phyloP scores from a whole-genome alignment of 495 filamentous ascomycete genomes.

The Aspergillus asperescens region DNA sequence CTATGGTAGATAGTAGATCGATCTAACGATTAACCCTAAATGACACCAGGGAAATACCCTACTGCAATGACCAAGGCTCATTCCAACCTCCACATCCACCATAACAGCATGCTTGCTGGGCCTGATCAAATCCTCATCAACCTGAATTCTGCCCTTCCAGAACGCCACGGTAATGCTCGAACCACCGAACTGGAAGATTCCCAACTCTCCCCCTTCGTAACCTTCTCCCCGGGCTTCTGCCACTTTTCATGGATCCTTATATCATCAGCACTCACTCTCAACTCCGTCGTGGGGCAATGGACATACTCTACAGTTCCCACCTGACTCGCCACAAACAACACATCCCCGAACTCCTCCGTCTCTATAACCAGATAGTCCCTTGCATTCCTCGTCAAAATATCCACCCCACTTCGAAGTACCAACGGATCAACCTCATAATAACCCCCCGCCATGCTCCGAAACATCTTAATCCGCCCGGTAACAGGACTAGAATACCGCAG shows the following conservation, averaged over 20 bases:
- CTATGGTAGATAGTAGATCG: too few relatives aligned
- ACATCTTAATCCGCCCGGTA: conserved; percentile 26
- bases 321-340: conserved; percentile 27
- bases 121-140: conserved; percentile 36
- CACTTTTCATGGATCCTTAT: conserved; percentile 25
- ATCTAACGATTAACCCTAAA: too few relatives aligned
- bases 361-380: conserved; percentile 25
- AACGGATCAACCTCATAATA: conserved; percentile 41
- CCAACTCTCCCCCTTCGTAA: conserved; percentile 44
- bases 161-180: conserved; percentile 40
- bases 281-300: too few relatives aligned
- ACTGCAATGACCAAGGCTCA: conserved; percentile 27
- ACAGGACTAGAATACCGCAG: conserved; percentile 47
- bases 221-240: conserved; percentile 34
- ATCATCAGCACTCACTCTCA: not conserved
- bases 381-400: conserved; percentile 25
- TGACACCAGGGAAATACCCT: too few relatives aligned
- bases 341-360: conserved; percentile 26
- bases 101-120: conserved; percentile 17
- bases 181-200: conserved; percentile 39
- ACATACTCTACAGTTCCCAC: conserved; percentile 29
- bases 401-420: conserved; percentile 16
- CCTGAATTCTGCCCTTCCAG: conserved; percentile 29
- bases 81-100: conserved; percentile 30
- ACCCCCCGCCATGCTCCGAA: conserved; percentile 28